Base-by-base conservation (phyloP, 164 flowering plant genomes). In the Cinnamomum micranthum region DNA sequence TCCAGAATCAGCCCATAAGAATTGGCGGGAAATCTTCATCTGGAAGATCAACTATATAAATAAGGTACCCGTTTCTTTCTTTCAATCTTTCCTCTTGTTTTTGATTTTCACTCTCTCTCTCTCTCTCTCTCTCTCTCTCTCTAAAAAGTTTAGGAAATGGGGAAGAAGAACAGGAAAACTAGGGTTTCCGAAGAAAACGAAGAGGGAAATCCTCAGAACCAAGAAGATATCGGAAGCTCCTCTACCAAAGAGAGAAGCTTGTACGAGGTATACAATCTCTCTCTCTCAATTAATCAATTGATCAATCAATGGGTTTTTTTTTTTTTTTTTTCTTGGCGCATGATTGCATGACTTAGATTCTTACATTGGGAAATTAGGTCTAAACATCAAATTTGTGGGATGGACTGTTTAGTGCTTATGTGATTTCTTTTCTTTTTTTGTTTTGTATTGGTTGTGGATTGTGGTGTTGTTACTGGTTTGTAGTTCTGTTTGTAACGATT, bases 221-320 rank as follows among this genome's bases (percentile, higher is more conserved):
- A 31, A 28, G 47, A 15, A 67, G 47, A 17, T 55, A 13, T 55
- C 20, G 20, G 3, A 50, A 79, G 28, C 55, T 76, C 87, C 35
- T 70, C 88, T 12, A 33, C 82, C 0, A 62, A 50, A 10, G 80
- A 78, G 27, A 82, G 79, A 75, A 86, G 84, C 81, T 80, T 90
- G 72, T 91, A 90, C 64, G 91, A 90, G 94, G 94, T 90, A 62
- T 23, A 6, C 17, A 2, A 1, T 55, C 66, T 65, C 68, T 20
- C 68, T 70, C 69, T 35, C 35, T 0, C 47, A 35, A 35, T 35
- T 6, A 35, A 35, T 35, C 47, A 35, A 35, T 35, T 35, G 47
- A 35, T 41, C 47, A 41, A 41, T 50, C 3, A 14, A 25, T 31
- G 35, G 35, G 33, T 31, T 31, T 0, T 31, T 31, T 31, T 31